Evolutionary conservation across 176 grass and related monocot species (phyloP), one percentile per base, ranked within the genome.

Genomic region (Pontederia paniculata): DNA sequence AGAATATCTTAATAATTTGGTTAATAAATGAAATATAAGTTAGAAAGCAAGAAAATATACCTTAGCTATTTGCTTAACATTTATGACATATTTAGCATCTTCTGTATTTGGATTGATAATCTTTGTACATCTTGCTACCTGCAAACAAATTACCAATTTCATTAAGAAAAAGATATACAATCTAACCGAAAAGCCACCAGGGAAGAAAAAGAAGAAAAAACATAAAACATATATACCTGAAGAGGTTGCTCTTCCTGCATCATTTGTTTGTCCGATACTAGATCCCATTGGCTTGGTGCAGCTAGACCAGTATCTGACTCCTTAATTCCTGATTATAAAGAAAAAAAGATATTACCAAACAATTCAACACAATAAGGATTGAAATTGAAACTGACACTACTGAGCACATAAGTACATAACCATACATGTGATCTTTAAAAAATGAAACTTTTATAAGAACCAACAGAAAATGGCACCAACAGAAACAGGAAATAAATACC

Each of bases 31-130:
- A 21, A 50, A 1, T 9, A 46, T 47, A n/a, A n/a, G 16, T 17
- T 19, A 2, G 19, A 17, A 54, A 54, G 11, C 21, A 11, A 21
- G 54, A 23, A 28, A 56, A 28, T 15, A 12, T 89, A 89, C 89
- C 89, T 95, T 95, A 46, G 89, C 89, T 72, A 95, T 95, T 80
- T 95, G 89, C 58, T 95, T 95, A 9, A 95, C 89, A 80, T 95
- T 95, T 57, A 95, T 95, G 52, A 95, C 79, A 66, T 95, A 95
- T 43, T 95, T 95, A 6, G 84, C 81, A 70, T 95, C 89, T 7
- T 95, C 84, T 13, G 84, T 95, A 19, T 95, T 95, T 21, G 89
- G 89, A 65, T 63, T 89, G 58, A 95, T 95, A 69, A 95, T 95
- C 71, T 95, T 95, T 5, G 89, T 95, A 60, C 89, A 95, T 55